Conservation (phyloP, 805 yeast species). For the Barnettozyma sucrosica region DNA sequence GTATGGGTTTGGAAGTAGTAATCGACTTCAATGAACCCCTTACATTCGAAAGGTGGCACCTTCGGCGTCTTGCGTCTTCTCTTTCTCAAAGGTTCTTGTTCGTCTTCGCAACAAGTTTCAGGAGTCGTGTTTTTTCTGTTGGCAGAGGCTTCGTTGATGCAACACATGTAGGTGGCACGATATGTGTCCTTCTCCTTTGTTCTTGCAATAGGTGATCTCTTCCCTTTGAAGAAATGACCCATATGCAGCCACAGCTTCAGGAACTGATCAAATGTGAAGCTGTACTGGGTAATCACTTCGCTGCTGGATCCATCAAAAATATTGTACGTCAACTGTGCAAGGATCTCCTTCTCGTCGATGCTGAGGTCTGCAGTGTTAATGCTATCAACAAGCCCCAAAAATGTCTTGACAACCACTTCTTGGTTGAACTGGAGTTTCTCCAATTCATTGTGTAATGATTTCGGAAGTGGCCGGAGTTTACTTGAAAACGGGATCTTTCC, state of each 20-base stretch:
- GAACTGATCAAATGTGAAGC: not conserved
- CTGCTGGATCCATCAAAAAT: not conserved
- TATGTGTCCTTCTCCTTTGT: not conserved
- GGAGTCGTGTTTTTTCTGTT: not conserved
- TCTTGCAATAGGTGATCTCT: not conserved
- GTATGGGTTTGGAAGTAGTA: not conserved
- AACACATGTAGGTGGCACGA: not conserved
- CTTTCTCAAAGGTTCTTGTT: not conserved
- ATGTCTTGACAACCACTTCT: not conserved
- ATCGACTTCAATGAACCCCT: not conserved
- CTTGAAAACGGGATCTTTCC: not conserved
- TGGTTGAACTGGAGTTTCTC: not conserved
- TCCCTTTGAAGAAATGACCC: not conserved
- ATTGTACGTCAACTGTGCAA: not conserved
- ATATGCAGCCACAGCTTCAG: not conserved
- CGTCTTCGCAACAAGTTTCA: not conserved
- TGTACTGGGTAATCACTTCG: not conserved
- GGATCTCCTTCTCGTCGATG: not conserved
- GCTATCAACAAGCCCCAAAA: not conserved
- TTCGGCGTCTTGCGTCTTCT: not conserved
- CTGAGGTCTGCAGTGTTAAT: not conserved
- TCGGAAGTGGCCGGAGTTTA: not conserved
- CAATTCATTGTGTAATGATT: not conserved
- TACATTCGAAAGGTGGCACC: not conserved
- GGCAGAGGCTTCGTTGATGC: not conserved